Evolutionary conservation across 495 filamentous ascomycete genomes (phyloP).

Genomic region (Penicillium bialowiezense): DNA sequence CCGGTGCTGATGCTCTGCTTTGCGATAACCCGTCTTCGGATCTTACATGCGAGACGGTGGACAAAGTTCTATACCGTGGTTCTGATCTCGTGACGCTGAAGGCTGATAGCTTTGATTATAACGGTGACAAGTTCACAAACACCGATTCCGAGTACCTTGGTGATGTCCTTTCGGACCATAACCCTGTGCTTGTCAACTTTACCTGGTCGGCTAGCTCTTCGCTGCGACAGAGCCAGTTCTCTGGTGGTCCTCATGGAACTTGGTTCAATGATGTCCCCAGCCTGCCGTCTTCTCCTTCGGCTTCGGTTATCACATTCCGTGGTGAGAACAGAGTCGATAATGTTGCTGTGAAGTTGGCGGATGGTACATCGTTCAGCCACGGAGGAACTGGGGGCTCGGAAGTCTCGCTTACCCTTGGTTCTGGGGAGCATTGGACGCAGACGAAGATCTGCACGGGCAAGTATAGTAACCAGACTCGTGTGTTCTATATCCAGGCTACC

Average conservation of each 20-base stretch:
- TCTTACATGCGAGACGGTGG: constrained; percentile 57
- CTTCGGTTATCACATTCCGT: constrained; percentile 40
- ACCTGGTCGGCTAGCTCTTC: constrained; percentile 41
- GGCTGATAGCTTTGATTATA: constrained; percentile 48
- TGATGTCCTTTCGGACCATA: constrained; percentile 57
- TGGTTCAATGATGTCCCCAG: constrained; percentile 56
- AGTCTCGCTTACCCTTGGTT: constrained; percentile 40
- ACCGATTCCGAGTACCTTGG: constrained; percentile 33
- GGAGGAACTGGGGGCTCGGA: constrained; percentile 53
- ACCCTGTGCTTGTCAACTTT: constrained; percentile 55
- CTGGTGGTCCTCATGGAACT: constrained; percentile 50
- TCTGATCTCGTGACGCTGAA: constrained; percentile 41
- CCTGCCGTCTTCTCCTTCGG: constrained; percentile 29
- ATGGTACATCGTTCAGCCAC: constrained; percentile 47
- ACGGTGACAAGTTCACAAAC: constrained; percentile 48
- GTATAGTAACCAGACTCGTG: constrained; percentile 46
- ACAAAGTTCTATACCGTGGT: constrained; percentile 60
- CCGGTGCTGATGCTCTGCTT: constrained; percentile 29
- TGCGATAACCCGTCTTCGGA: constrained; percentile 50
- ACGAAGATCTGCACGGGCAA: constrained; percentile 52
- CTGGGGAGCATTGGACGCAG: constrained; percentile 46
- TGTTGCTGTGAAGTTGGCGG: constrained; percentile 44
- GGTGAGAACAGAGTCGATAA: constrained; percentile 50
- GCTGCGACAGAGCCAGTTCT: constrained; percentile 46
- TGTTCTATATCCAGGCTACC: constrained; percentile 55